phyloP scores from a whole-genome alignment of 73 alveolate genomes.

The Tetrahymena elliotti region DNA sequence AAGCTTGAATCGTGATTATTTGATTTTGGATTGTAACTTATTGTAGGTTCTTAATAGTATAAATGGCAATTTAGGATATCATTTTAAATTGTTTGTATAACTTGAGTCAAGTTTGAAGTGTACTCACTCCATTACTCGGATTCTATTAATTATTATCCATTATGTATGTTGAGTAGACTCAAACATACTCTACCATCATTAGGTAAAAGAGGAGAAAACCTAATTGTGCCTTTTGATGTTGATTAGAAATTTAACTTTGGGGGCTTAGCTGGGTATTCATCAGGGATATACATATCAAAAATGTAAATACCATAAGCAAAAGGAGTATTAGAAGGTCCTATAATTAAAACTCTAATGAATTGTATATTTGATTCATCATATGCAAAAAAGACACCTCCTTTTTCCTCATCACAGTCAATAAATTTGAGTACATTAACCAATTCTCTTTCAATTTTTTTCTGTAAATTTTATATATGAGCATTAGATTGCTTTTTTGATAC shows the following conservation, averaged over 20 bases:
- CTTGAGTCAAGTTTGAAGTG: background rate
- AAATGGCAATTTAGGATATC: background rate
- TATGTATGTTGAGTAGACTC: background rate
- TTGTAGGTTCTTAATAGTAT: background rate
- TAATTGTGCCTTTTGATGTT: background rate
- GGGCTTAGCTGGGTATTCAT: background rate
- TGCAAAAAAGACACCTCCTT: background rate
- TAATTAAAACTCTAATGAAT: background rate
- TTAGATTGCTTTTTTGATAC: background rate
- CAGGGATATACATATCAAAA: background rate
- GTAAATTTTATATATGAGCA: background rate
- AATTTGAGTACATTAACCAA: background rate
- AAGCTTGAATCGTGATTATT: background rate
- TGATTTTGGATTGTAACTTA: background rate
- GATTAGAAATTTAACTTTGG: background rate
- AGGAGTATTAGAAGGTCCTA: background rate
- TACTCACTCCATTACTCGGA: background rate
- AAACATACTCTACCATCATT: background rate
- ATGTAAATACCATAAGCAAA: background rate
- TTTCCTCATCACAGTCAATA: background rate
- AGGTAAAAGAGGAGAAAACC: background rate
- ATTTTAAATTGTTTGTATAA: background rate
- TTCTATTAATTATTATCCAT: background rate
- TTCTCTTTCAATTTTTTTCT: background rate
- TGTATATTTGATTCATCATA: background rate